Conservation (phyloP, 2,329 filamentous ascomycete species). For the Exophiala xenobiotica region DNA sequence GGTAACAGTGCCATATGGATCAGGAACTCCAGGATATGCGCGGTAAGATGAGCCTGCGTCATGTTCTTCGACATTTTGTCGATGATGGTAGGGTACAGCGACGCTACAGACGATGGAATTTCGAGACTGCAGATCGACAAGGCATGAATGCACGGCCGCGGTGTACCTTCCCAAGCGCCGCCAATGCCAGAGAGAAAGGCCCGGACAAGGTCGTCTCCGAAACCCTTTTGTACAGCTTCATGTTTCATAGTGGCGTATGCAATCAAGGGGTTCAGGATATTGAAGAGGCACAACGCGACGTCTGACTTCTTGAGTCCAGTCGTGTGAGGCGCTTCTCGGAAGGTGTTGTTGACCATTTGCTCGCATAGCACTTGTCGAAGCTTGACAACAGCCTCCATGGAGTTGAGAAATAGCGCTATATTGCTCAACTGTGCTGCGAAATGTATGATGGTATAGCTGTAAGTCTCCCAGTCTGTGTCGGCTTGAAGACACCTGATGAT, state of each 20-base stretch:
- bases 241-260: constrained; percentile 70
- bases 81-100: constrained; percentile 79
- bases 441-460: constrained; percentile 85
- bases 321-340: constrained; percentile 76
- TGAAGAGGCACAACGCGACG: constrained; percentile 83
- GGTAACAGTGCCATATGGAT: constrained; percentile 81
- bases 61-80: constrained; percentile 96
- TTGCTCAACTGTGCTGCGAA: constrained; percentile 86
- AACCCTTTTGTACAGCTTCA: constrained; percentile 71
- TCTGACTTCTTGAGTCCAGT: constrained; percentile 82
- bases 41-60: constrained; percentile 84
- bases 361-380: constrained; percentile 77
- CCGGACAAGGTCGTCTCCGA: constrained; percentile 73
- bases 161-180: constrained; percentile 71
- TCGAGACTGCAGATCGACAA: constrained; percentile 94
- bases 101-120: constrained; percentile 81
- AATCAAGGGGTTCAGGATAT: constrained; percentile 80
- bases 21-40: constrained; percentile 96
- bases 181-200: constrained; percentile 83
- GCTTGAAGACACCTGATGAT: constrained; percentile 71
- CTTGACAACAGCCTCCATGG: constrained; percentile 71
- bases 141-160: constrained; percentile 91
- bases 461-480: constrained; percentile 84
- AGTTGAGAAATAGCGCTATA: constrained; percentile 75
- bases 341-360: constrained; percentile 72